Evolutionary conservation across 805 yeast genomes (phyloP), one percentile per base, ranked within the genome.

Genomic region (Candida sakaeoensis): DNA sequence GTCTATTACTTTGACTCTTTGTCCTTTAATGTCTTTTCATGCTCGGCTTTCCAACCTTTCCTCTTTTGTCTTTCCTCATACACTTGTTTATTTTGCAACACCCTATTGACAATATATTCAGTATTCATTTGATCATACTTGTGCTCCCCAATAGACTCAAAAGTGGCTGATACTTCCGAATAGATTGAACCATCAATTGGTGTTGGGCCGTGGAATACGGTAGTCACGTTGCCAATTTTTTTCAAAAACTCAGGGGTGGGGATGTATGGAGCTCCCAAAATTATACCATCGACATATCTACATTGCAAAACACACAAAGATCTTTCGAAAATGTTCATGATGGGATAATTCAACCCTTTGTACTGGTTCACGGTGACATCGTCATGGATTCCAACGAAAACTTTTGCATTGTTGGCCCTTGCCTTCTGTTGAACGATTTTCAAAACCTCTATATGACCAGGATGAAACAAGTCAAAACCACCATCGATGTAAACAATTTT

Each of bases 261-360:
- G 3, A 47, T 49, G 46, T 68, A 71, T 13, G 91, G 90, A 1
- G 86, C 86, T 2, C 80, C 84, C 26, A 91, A 58, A 1, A 93
- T 67, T 3, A 88, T 69, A 1, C 85, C 88, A 55, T 88, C 95
- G 22, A 89, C 88, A 50, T 84, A 85, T 40, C 74, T 74, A 61
- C 96, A 88, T 60, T 91, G 96, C 51, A 93, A 65, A 5, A 89
- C 90, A 59, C 96, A 88, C 44, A 93, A 65, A 0, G 90, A 74
- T 44, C 98, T 75, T 60, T 93, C 98, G 44, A 83, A 77, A 14
- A 85, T 51, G 52, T 85, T 88, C 97, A 93, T 93, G 28, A 89
- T 79, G 19, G 95, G 95, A 53, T 79, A 78, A 49, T 79, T 79
- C 37, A 71, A 61, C 14, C 89, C 90, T 51, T 79, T 76, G 51